These are phyloP conservation scores for Castanopsis chinensis DNA, from an alignment of 306 rosid species.

Conservation along the genomic window DNA sequence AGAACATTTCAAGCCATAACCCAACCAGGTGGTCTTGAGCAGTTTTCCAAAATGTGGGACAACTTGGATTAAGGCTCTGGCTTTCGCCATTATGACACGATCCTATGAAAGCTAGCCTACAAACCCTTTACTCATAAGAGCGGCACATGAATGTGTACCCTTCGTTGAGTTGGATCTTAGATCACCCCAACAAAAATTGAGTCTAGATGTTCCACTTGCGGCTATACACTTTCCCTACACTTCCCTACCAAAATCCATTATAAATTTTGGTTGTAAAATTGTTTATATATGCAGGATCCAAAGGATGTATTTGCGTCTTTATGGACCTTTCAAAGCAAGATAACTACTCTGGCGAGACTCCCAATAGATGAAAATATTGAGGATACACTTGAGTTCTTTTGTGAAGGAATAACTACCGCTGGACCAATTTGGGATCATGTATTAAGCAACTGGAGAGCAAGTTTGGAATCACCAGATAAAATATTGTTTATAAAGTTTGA, in stretches of 20 bases:
- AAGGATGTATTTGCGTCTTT: background rate
- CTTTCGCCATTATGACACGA: background rate
- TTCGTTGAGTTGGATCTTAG: background rate
- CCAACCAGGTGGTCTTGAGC: background rate
- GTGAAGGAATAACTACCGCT: background rate
- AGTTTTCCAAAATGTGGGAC: background rate
- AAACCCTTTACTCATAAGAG: background rate
- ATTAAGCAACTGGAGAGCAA: conserved; percentile 20
- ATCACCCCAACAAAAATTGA: no score
- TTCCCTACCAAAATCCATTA: background rate
- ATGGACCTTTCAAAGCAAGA: background rate
- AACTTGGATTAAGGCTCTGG: background rate
- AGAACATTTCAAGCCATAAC: background rate
- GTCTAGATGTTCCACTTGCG: no score
- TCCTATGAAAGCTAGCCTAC: background rate
- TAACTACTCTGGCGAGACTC: background rate
- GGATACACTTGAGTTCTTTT: conserved; percentile 21
- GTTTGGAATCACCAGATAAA: conserved; percentile 15
- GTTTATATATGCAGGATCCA: background rate
- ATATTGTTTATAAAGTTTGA: conserved; percentile 14
- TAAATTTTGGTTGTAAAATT: background rate
- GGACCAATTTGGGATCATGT: conserved; percentile 26
- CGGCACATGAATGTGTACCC: background rate
- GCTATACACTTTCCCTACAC: background rate
- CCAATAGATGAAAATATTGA: background rate